Percentiles rank a stretch among this genome's conserved stretches.
These are phyloP conservation scores for Apiosordaria backusii DNA, from an alignment of 495 filamentous ascomycete genomes.

Conservation along the genomic window DNA sequence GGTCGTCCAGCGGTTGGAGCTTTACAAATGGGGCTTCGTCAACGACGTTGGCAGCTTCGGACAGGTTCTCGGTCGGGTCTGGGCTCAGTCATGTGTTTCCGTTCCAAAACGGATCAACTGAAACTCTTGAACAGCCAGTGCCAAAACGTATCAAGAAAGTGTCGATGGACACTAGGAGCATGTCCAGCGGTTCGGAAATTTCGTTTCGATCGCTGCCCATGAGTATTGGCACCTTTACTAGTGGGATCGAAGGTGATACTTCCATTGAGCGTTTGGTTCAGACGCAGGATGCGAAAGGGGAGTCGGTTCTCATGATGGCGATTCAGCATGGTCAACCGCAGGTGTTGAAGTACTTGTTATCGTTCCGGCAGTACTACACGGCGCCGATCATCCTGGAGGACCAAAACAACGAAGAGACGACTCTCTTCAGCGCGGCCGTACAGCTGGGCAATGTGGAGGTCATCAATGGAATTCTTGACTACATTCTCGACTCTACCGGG, in stretches of 20 bases:
- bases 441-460: slow-evolving; percentile 75
- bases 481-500: slow-evolving; percentile 38
- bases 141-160: slow-evolving; percentile 68
- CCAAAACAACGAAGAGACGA: slow-evolving; percentile 82
- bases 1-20: slow-evolving; percentile 41
- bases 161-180: slow-evolving; percentile 79
- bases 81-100: slow-evolving; percentile 86
- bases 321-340: slow-evolving; percentile 70
- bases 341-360: slow-evolving; percentile 73
- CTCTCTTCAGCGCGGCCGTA: slow-evolving; percentile 87
- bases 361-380: slow-evolving; percentile 69
- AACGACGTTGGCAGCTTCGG: slow-evolving; percentile 41
- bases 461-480: slow-evolving; percentile 71
- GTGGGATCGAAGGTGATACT: slow-evolving; percentile 76
- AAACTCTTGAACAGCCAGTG: slow-evolving; percentile 38
- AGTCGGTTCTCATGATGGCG: slow-evolving; percentile 96
- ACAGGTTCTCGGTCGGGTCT: slow-evolving; percentile 52
- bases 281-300: slow-evolving; percentile 75
- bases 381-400: slow-evolving; percentile 69
- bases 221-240: slow-evolving; percentile 68
- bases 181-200: slow-evolving; percentile 78
- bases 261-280: slow-evolving; percentile 77
- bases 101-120: slow-evolving; percentile 59
- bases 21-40: slow-evolving; percentile 45
- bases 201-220: slow-evolving; percentile 73